Conservation (phyloP, 1,139 yeast genomes). For the Blastobotrys indianensis region DNA sequence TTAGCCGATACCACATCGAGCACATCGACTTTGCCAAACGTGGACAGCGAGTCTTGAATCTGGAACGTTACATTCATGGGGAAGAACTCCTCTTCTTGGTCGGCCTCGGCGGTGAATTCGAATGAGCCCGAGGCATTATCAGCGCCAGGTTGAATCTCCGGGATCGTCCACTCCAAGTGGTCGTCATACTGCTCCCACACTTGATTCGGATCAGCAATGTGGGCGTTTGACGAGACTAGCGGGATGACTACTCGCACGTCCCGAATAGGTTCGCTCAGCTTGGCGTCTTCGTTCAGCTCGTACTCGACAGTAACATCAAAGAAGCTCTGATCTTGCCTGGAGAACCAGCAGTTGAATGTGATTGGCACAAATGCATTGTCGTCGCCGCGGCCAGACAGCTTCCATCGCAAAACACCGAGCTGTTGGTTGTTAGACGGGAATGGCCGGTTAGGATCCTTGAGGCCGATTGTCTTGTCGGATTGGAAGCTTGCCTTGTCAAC, state of each 20-base stretch:
- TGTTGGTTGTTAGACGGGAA: slow-evolving; percentile 91
- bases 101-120: slow-evolving; percentile 70
- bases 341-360: slow-evolving; percentile 80
- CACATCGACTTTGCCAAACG: slow-evolving; percentile 44
- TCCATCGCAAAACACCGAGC: slow-evolving; percentile 88
- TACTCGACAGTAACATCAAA: slow-evolving; percentile 84
- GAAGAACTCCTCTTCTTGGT: slow-evolving; percentile 79
- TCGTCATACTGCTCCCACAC: slow-evolving; percentile 37
- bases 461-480: slow-evolving; percentile 52
- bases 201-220: slow-evolving; percentile 38
- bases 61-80: slow-evolving; percentile 67
- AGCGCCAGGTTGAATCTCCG: slow-evolving; percentile 35
- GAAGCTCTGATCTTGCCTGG: slow-evolving; percentile 47
- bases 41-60: slow-evolving; percentile 32
- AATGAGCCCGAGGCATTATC: slow-evolving; percentile 59
- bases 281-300: slow-evolving; percentile 52
- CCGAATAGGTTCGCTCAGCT: slow-evolving; percentile 42
- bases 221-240: slow-evolving; percentile 49
- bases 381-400: slow-evolving; percentile 39
- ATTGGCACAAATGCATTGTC: slow-evolving; percentile 63
- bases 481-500: slow-evolving; percentile 75
- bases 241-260: slow-evolving; percentile 66
- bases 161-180: slow-evolving; percentile 37
- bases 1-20: slow-evolving; percentile 38
- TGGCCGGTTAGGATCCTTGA: slow-evolving; percentile 69